phyloP scores from a whole-genome alignment of 768 basidiomycete genomes.

The Coprinellus micaceus region DNA sequence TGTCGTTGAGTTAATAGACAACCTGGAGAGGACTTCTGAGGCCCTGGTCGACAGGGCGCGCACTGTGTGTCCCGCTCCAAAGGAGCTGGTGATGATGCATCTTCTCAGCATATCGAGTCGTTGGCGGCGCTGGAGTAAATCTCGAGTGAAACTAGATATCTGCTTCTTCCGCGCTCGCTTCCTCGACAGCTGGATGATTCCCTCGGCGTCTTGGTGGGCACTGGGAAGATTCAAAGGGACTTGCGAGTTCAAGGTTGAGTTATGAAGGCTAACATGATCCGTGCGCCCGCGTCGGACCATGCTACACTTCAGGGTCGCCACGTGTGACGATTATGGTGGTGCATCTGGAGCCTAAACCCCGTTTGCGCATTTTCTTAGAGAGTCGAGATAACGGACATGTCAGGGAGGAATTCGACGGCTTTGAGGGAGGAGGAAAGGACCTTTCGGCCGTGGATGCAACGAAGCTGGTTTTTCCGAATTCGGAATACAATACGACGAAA shows the following conservation, averaged over 20 bases:
- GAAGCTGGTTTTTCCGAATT: not conserved
- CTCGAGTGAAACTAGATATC: no score
- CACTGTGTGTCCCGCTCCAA: constrained; percentile 20
- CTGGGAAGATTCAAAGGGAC: not conserved
- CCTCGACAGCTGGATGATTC: not conserved
- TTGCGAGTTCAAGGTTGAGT: not conserved
- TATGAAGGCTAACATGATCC: constrained; percentile 2
- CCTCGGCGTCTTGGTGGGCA: not conserved
- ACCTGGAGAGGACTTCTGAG: constrained; percentile 57
- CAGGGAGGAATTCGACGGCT: not conserved
- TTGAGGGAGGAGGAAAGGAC: not conserved
- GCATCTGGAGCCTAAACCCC: not conserved
- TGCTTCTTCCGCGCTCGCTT: not conserved
- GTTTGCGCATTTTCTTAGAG: not conserved
- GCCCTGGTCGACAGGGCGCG: constrained; percentile 68
- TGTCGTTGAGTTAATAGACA: constrained; percentile 55
- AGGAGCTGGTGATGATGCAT: constrained; percentile 17
- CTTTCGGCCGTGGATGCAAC: not conserved
- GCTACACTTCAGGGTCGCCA: not conserved
- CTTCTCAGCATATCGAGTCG: constrained; percentile 16
- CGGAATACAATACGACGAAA: not conserved
- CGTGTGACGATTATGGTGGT: not conserved
- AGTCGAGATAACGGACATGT: no score
- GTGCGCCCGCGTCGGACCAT: not conserved
- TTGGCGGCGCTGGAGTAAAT: not conserved